Evolutionary conservation across 2,329 filamentous ascomycete genomes (phyloP).

Genomic region (Xylariaceae sp.): DNA sequence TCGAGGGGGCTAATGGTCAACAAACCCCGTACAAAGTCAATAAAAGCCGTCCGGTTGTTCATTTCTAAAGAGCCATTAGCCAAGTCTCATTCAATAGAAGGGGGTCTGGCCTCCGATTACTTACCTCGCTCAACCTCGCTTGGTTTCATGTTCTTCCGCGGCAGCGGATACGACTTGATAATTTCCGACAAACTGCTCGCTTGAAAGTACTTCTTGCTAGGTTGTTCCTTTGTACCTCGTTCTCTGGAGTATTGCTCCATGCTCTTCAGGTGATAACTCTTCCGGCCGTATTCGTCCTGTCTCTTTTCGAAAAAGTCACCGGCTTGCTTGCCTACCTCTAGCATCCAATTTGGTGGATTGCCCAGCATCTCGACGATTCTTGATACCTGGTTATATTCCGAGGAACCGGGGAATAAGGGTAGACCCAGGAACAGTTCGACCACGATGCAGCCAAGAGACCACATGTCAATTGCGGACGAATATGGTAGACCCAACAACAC

Average conservation of each 20-base stretch:
- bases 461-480: constrained; percentile 99
- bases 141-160: constrained; percentile 98
- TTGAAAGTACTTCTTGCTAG: constrained; percentile 99
- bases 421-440: constrained; percentile 94
- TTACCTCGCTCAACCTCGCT: constrained; percentile 92
- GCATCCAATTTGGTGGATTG: constrained; percentile 95
- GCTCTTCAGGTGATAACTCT: constrained; percentile 86
- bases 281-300: constrained; percentile 84
- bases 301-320: constrained; percentile 95
- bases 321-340: constrained; percentile 97
- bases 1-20: constrained; percentile 94
- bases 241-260: constrained; percentile 98
- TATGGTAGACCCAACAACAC: constrained; percentile 93
- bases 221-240: constrained; percentile 94
- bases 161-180: constrained; percentile 97
- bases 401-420: constrained; percentile 91
- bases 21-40: constrained; percentile 92
- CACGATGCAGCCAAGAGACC: constrained; percentile 96
- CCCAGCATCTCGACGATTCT: constrained; percentile 98
- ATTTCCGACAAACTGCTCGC: constrained; percentile 92
- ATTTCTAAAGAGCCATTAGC: constrained; percentile 61
- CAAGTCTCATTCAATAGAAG: background rate
- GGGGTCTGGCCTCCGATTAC: constrained; percentile 24
- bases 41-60: constrained; percentile 95
- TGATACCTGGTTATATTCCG: constrained; percentile 97